phyloP scores from a whole-genome alignment of 2,329 filamentous ascomycete genomes.

The Epichloe coenophiala region DNA sequence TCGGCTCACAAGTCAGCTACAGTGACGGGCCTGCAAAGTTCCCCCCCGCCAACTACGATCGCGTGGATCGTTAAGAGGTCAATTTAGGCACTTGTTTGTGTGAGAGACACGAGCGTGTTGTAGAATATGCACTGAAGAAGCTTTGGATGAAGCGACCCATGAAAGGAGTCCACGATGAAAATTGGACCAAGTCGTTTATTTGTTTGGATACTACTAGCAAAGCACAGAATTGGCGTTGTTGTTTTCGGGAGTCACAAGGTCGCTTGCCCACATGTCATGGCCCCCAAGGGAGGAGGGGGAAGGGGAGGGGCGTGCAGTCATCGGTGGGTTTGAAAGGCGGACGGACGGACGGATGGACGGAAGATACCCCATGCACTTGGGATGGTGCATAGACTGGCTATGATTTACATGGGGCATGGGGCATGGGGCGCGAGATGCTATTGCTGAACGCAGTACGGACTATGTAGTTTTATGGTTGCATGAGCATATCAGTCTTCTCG shows the following conservation, averaged over 20 bases:
- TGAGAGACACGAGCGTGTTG: constrained; percentile 7
- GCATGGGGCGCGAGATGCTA: not conserved
- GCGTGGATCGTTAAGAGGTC: constrained; percentile 22
- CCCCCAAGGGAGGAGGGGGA: no score
- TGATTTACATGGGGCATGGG: not conserved
- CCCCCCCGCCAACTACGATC: constrained; percentile 44
- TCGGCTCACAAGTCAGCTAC: constrained; percentile 29
- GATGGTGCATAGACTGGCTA: not conserved
- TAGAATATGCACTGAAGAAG: constrained; percentile 3
- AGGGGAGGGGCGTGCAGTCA: not conserved
- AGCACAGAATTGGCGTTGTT: not conserved
- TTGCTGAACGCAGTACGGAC: not conserved
- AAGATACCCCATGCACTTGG: not conserved
- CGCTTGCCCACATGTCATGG: not conserved
- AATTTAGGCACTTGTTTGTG: not conserved
- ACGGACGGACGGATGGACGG: not conserved
- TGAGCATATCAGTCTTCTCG: not conserved
- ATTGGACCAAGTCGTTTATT: not conserved
- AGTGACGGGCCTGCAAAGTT: constrained; percentile 39
- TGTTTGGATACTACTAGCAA: not conserved
- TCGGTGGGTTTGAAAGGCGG: no score
- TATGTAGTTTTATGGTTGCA: not conserved
- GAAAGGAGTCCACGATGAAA: not conserved
- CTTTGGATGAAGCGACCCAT: no score
- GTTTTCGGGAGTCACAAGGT: not conserved